Evolutionary conservation across 805 yeast genomes (phyloP).

Genomic region (Starmerella potacharoeniae): DNA sequence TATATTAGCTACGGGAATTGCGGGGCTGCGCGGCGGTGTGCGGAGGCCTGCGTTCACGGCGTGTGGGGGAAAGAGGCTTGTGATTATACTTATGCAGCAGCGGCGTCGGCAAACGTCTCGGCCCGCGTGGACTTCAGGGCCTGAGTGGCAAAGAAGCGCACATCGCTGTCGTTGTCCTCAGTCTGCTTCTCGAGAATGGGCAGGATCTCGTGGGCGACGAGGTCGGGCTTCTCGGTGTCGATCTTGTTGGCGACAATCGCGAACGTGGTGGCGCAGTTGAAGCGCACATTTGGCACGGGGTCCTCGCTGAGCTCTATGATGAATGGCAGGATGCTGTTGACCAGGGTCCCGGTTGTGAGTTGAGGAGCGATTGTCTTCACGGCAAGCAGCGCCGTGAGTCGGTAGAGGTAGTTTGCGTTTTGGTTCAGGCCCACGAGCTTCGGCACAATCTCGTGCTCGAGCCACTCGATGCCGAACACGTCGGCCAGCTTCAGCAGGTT

Average conservation of each 20-base stretch:
- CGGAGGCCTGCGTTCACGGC: no score
- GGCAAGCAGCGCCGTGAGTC: constrained; percentile 84
- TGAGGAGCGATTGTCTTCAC: constrained; percentile 73
- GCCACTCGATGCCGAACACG: constrained; percentile 92
- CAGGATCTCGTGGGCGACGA: constrained; percentile 42
- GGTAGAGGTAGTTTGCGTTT: constrained; percentile 64
- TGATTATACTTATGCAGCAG: background rate
- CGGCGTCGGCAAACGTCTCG: constrained; percentile 1
- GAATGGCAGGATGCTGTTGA: constrained; percentile 65
- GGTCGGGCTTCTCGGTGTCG: constrained; percentile 35
- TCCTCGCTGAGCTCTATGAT: constrained; percentile 61
- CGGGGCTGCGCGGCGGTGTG: no score
- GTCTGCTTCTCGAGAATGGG: constrained; percentile 56
- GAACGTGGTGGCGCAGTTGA: constrained; percentile 84
- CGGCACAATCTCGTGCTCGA: constrained; percentile 67
- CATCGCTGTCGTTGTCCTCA: constrained; percentile 77
- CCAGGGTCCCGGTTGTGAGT: constrained; percentile 45
- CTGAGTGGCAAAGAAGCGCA: constrained; percentile 68
- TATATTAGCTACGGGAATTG: no score
- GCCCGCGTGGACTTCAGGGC: constrained; percentile 37
- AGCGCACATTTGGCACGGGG: constrained; percentile 87
- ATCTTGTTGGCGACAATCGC: constrained; percentile 37
- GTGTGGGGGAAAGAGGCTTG: background rate
- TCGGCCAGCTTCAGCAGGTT: constrained; percentile 69
- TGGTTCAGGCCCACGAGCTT: constrained; percentile 54